phyloP scores from a whole-genome alignment of 306 rosid species.

The Pueraria montana region DNA sequence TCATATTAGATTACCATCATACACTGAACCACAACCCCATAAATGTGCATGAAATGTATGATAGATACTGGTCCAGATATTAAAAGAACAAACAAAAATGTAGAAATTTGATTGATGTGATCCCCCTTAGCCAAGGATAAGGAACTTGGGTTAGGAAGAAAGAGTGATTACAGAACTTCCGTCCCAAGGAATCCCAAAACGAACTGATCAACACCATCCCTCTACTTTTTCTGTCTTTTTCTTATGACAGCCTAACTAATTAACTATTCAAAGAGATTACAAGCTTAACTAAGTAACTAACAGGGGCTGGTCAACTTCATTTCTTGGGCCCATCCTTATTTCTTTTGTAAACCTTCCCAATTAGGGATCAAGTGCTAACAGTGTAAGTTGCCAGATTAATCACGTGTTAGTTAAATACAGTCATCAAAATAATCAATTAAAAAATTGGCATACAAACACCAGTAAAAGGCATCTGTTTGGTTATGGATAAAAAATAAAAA shows the following conservation, averaged over 20 bases:
- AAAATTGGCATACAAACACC: conserved; percentile 31
- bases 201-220: background rate
- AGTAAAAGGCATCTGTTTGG: background rate
- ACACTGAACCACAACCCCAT: conserved; percentile 17
- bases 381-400: conserved; percentile 18
- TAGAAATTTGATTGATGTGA: background rate
- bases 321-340: background rate
- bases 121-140: background rate
- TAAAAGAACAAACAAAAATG: background rate
- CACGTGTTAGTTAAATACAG: background rate
- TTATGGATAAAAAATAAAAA: background rate
- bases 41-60: background rate
- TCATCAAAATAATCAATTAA: conserved; percentile 28
- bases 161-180: background rate
- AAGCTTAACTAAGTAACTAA: background rate
- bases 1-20: conserved; percentile 51
- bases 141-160: background rate
- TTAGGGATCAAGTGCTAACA: background rate
- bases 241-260: background rate
- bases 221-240: background rate
- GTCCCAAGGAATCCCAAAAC: background rate
- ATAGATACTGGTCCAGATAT: background rate
- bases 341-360: background rate
- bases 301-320: background rate
- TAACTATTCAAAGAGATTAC: background rate